Conservation (phyloP, 257 asterid species). For the Ajuga chamaepitys region DNA sequence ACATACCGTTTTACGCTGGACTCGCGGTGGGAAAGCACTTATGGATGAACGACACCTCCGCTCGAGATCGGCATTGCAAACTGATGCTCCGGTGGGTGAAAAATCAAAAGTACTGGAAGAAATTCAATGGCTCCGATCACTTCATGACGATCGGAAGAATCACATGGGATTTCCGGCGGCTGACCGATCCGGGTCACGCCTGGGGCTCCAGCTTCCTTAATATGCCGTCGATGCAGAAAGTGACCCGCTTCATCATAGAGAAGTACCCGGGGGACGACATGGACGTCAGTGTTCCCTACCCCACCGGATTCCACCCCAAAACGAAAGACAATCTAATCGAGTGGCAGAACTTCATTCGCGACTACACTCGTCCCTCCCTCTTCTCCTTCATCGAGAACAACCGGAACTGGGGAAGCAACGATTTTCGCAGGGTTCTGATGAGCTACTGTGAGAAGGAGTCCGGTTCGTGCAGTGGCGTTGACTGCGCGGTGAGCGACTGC, state of each 20-base stretch:
- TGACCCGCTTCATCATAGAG: constrained; percentile 56
- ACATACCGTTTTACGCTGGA: constrained; percentile 90
- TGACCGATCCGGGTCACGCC: constrained; percentile 40
- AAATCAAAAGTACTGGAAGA: constrained; percentile 45
- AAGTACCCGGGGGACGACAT: constrained; percentile 60
- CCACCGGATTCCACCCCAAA: constrained; percentile 85
- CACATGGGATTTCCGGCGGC: constrained; percentile 81
- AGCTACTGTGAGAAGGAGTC: constrained; percentile 42
- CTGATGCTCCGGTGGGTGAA: constrained; percentile 57
- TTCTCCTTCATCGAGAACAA: constrained; percentile 53
- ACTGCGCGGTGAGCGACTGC: constrained; percentile 49
- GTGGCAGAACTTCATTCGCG: constrained; percentile 57
- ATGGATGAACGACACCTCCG: constrained; percentile 42
- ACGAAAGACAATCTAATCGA: constrained; percentile 24
- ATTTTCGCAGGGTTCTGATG: constrained; percentile 39
- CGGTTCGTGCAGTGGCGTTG: constrained; percentile 39
- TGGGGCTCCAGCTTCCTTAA: constrained; percentile 80
- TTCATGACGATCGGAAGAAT: constrained; percentile 63
- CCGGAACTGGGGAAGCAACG: constrained; percentile 32
- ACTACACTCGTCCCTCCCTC: constrained; percentile 31
- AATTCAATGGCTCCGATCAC: constrained; percentile 69
- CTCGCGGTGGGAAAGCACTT: constrained; percentile 58
- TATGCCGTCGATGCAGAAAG: constrained; percentile 57
- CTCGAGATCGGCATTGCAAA: constrained; percentile 53
- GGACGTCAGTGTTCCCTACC: constrained; percentile 81